These are phyloP conservation scores for Dipteronia sinensis DNA, from an alignment of 345 rosid genomes.

Conservation along the genomic window DNA sequence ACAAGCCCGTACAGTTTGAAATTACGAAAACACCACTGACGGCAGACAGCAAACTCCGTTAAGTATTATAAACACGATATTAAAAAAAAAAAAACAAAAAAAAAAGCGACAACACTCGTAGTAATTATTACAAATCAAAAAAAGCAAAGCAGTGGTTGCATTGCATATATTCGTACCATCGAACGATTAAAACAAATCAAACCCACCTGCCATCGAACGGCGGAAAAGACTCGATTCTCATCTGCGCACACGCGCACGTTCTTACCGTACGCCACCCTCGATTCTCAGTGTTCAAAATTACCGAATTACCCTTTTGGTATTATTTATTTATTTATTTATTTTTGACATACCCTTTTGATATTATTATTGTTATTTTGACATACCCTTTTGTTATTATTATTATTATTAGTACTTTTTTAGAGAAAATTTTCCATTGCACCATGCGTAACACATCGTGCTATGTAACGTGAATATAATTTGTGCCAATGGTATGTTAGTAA, in stretches of 20 bases:
- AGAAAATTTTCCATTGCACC: no score
- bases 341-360: no score
- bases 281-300: not conserved
- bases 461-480: no score
- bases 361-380: no score
- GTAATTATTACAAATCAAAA: conserved; percentile 17
- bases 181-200: conserved; percentile 21
- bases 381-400: no score
- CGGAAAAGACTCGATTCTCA: conserved; percentile 1
- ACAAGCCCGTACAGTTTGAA: not conserved
- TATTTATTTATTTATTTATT: no score
- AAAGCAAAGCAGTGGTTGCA: not conserved
- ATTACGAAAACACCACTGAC: conserved; percentile 9
- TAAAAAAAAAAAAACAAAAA: not conserved
- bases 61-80: conserved; percentile 16
- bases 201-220: conserved; percentile 17
- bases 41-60: conserved; percentile 24
- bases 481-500: no score
- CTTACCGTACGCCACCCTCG: not conserved
- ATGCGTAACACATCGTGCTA: no score
- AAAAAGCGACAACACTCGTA: not conserved
- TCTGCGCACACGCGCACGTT: not conserved
- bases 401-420: no score
- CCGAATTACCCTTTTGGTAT: not conserved
- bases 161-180: conserved; percentile 9